These are phyloP conservation scores for Carex kokanica DNA, from an alignment of 176 grass and related monocot genomes.

Conservation along the genomic window DNA sequence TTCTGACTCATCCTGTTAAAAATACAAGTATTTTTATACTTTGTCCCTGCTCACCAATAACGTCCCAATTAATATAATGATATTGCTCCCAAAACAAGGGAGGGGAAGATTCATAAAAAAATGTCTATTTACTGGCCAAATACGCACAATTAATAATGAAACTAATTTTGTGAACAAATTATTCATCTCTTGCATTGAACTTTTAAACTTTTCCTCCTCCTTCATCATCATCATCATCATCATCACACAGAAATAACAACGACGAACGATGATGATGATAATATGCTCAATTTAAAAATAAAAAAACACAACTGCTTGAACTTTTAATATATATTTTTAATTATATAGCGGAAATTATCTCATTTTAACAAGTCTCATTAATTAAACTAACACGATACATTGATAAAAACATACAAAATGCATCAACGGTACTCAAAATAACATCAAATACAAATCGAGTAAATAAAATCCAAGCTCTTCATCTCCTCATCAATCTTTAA, in stretches of 20 bases:
- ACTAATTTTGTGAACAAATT: not conserved
- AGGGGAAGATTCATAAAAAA: too few relatives aligned
- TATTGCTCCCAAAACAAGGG: too few relatives aligned
- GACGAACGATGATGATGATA: too few relatives aligned
- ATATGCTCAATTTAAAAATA: too few relatives aligned
- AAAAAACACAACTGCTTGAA: not conserved
- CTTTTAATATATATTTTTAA: not conserved
- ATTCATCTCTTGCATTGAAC: not conserved
- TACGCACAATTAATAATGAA: not conserved
- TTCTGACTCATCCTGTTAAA: too few relatives aligned
- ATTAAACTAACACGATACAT: not conserved
- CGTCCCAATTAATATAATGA: too few relatives aligned
- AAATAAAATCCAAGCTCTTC: not conserved
- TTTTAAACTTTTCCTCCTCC: not conserved
- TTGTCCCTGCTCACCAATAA: too few relatives aligned
- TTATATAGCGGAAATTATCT: not conserved
- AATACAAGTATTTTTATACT: too few relatives aligned
- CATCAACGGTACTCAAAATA: not conserved
- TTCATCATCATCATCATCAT: too few relatives aligned
- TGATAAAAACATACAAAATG: not conserved
- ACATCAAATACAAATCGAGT: not conserved
- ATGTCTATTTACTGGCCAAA: too few relatives aligned
- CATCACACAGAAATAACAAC: too few relatives aligned
- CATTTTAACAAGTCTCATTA: not conserved
- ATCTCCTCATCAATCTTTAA: not conserved